Evolutionary conservation across 768 basidiomycete species (phyloP).

Genomic region (Boletus tylopilopsis): DNA sequence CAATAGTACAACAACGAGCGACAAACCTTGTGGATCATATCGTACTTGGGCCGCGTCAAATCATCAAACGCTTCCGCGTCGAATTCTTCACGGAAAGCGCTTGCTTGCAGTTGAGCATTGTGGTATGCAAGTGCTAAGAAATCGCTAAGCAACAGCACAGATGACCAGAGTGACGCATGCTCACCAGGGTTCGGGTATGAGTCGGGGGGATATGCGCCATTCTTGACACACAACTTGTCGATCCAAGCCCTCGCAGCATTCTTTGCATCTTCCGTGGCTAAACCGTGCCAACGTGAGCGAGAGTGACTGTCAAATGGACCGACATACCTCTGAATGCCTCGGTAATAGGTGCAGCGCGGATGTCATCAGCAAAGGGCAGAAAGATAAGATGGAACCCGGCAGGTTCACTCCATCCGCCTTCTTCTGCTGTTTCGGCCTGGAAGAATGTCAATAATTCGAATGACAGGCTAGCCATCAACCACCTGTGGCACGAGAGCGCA

Average conservation of each 20-base stretch:
- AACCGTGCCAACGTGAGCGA: constrained; percentile 4
- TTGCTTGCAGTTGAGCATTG: constrained; percentile 87
- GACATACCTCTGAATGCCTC: constrained; percentile 57
- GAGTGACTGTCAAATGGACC: background rate
- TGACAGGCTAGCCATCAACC: background rate
- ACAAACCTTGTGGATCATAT: constrained; percentile 75
- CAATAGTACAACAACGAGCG: background rate
- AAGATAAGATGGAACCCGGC: constrained; percentile 92
- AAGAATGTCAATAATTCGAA: background rate
- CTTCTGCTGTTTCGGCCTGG: constrained; percentile 68
- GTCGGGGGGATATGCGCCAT: constrained; percentile 82
- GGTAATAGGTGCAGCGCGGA: constrained; percentile 72
- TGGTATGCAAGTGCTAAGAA: constrained; percentile 65
- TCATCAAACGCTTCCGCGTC: constrained; percentile 78
- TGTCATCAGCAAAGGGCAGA: constrained; percentile 93
- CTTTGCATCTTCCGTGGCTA: constrained; percentile 67
- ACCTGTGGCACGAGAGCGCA: constrained; percentile 89
- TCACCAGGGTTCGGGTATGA: constrained; percentile 88
- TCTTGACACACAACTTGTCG: constrained; percentile 72
- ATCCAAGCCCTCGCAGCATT: constrained; percentile 71
- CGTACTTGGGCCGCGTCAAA: constrained; percentile 70
- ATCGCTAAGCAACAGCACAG: background rate
- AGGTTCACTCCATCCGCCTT: constrained; percentile 75
- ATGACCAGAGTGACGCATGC: constrained; percentile 16
- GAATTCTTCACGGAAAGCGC: constrained; percentile 89